phyloP scores from a whole-genome alignment of 2,329 filamentous ascomycete genomes.

The Emmonsia crescens region DNA sequence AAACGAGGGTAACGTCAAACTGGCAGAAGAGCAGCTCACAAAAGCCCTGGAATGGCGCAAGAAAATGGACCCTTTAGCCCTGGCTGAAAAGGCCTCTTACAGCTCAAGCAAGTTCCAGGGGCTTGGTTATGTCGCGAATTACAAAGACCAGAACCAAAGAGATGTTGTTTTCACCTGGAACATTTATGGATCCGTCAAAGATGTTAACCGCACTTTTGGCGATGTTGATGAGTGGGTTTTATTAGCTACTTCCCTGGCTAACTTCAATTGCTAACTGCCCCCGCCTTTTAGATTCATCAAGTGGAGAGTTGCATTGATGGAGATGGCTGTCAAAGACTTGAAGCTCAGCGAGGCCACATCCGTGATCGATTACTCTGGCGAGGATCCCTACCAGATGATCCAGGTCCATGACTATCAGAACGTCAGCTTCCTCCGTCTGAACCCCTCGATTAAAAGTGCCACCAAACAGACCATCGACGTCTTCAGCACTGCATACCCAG shows the following conservation, averaged over 20 bases:
- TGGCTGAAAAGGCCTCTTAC: constrained; percentile 53
- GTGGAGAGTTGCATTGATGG: constrained; percentile 88
- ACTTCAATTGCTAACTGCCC: constrained; percentile 2
- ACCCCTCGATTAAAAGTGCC: constrained; percentile 63
- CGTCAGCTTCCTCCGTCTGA: constrained; percentile 75
- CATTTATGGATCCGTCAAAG: constrained; percentile 79
- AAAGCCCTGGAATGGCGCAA: constrained; percentile 77
- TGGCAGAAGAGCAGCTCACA: constrained; percentile 66
- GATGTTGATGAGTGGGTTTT: constrained; percentile 62
- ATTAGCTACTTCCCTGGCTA: not conserved
- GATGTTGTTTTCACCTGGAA: constrained; percentile 73
- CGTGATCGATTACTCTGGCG: constrained; percentile 49
- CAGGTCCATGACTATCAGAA: constrained; percentile 91
- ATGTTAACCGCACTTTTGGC: constrained; percentile 69
- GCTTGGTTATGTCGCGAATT: constrained; percentile 70
- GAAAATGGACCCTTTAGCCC: constrained; percentile 57
- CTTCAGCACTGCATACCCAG: constrained; percentile 75
- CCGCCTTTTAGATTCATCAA: constrained; percentile 58
- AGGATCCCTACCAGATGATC: constrained; percentile 79
- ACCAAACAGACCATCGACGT: constrained; percentile 70
- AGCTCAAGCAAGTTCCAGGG: constrained; percentile 60
- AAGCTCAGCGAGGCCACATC: constrained; percentile 59
- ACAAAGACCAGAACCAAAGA: constrained; percentile 45
- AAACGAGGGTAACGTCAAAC: constrained; percentile 63
- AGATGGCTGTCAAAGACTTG: constrained; percentile 67